Percentiles rank a stretch among this genome's conserved stretches.
These are phyloP conservation scores for Chrysanthemum lavandulifolium DNA, from an alignment of 129 eudicot genomes.

Conservation along the genomic window DNA sequence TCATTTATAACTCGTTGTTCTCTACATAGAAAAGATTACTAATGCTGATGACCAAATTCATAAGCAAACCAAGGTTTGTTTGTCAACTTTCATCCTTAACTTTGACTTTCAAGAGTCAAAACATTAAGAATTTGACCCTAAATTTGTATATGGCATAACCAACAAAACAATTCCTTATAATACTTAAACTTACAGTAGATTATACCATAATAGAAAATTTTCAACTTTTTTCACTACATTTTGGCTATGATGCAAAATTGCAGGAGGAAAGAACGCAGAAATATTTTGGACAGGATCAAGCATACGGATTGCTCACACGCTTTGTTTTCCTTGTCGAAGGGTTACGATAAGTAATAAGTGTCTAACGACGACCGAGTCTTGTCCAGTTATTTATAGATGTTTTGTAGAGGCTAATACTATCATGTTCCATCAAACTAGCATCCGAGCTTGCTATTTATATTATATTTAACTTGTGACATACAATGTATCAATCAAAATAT, in stretches of 20 bases:
- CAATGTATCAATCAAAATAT: too few relatives aligned
- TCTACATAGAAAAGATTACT: not conserved
- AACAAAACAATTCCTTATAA: too few relatives aligned
- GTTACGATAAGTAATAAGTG: constrained; percentile 75
- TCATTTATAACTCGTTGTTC: not conserved
- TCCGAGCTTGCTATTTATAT: not conserved
- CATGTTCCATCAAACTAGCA: constrained; percentile 76
- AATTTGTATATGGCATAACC: not conserved
- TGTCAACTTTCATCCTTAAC: too few relatives aligned
- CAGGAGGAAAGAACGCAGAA: constrained; percentile 45
- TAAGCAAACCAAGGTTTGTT: too few relatives aligned
- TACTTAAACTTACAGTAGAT: too few relatives aligned
- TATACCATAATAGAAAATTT: not conserved
- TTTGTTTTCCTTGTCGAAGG: constrained; percentile 78
- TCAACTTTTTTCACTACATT: not conserved
- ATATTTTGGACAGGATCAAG: constrained; percentile 67
- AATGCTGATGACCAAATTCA: too few relatives aligned
- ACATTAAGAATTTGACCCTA: not conserved
- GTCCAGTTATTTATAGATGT: constrained; percentile 83
- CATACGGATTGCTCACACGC: constrained; percentile 85
- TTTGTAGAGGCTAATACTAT: constrained; percentile 73
- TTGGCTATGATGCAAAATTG: not conserved
- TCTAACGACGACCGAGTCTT: constrained; percentile 52
- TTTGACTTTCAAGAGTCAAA: too few relatives aligned
- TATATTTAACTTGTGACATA: too few relatives aligned